A percentile compares a stretch with the other conserved stretches of the same genome.
Conservation (phyloP, 805 yeast genomes). For the Saturnispora zaruensis region DNA sequence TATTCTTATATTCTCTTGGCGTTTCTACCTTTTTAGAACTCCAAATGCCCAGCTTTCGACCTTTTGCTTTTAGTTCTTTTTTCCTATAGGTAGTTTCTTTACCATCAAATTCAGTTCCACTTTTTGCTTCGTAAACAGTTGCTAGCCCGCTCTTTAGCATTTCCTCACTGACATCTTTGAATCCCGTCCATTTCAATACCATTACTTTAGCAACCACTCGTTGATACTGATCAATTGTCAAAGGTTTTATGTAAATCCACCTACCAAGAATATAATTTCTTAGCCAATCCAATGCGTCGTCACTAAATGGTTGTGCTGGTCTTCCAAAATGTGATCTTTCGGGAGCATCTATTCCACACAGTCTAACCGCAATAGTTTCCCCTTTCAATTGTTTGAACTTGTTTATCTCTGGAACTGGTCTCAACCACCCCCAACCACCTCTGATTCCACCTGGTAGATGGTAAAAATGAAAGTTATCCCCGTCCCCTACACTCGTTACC, state of each 20-base stretch:
- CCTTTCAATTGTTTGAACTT: constrained; percentile 39
- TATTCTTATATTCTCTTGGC: constrained; percentile 72
- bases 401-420: constrained; percentile 53
- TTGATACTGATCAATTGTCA: constrained; percentile 79
- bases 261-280: constrained; percentile 55
- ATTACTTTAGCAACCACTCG: constrained; percentile 75
- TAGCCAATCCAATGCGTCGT: constrained; percentile 79
- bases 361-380: constrained; percentile 69
- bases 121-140: constrained; percentile 76
- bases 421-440: constrained; percentile 91
- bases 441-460: constrained; percentile 89
- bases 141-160: constrained; percentile 82
- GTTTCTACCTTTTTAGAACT: constrained; percentile 40
- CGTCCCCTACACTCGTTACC: constrained; percentile 90
- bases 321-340: constrained; percentile 92
- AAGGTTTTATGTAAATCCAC: constrained; percentile 66
- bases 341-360: constrained; percentile 96
- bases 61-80: constrained; percentile 55
- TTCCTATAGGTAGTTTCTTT: constrained; percentile 49
- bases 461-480: constrained; percentile 86
- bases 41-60: constrained; percentile 62
- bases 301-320: constrained; percentile 81
- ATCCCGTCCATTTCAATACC: constrained; percentile 55
- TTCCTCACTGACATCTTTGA: constrained; percentile 74
- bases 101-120: constrained; percentile 81